A percentile compares a stretch with the other conserved stretches of the same genome.
Conservation (phyloP, 805 yeast genomes). For the Lipomyces starkeyi region DNA sequence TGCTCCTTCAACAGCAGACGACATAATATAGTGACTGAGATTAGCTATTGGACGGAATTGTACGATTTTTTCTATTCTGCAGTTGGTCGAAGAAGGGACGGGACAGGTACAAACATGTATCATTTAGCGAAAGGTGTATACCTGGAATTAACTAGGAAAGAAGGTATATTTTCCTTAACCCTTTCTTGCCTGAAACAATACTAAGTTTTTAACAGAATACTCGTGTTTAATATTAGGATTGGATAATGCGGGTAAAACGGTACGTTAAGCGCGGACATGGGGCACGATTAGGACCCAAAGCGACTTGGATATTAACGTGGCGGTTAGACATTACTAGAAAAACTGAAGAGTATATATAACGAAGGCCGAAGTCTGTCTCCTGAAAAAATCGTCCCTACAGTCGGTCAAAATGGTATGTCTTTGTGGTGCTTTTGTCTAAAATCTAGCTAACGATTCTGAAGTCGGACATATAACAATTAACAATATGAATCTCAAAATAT, state of each 20-base stretch:
- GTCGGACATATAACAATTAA: constrained; percentile 52
- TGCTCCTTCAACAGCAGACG: no score
- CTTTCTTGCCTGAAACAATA: background rate
- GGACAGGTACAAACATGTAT: constrained; percentile 55
- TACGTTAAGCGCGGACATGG: constrained; percentile 25
- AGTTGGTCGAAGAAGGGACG: background rate
- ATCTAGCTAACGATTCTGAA: constrained; percentile 17
- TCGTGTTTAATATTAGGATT: constrained; percentile 83
- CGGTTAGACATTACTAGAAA: constrained; percentile 63
- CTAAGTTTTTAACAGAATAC: constrained; percentile 55
- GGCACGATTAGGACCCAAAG: background rate
- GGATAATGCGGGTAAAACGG: constrained; percentile 95
- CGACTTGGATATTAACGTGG: background rate
- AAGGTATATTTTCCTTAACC: constrained; percentile 47
- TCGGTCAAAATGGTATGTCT: constrained; percentile 79
- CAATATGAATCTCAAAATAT: constrained; percentile 64
- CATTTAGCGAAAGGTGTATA: constrained; percentile 70
- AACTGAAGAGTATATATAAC: constrained; percentile 61
- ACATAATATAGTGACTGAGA: background rate
- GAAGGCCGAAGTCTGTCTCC: constrained; percentile 31
- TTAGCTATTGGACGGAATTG: background rate
- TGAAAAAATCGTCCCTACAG: constrained; percentile 83
- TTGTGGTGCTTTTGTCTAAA: background rate
- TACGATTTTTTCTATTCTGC: background rate
- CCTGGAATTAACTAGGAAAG: constrained; percentile 61